A percentile compares a stretch with the other conserved stretches of the same genome.
Evolutionary conservation across 139 green algal genomes (phyloP).

Genomic region (Picochlorum sp.): DNA sequence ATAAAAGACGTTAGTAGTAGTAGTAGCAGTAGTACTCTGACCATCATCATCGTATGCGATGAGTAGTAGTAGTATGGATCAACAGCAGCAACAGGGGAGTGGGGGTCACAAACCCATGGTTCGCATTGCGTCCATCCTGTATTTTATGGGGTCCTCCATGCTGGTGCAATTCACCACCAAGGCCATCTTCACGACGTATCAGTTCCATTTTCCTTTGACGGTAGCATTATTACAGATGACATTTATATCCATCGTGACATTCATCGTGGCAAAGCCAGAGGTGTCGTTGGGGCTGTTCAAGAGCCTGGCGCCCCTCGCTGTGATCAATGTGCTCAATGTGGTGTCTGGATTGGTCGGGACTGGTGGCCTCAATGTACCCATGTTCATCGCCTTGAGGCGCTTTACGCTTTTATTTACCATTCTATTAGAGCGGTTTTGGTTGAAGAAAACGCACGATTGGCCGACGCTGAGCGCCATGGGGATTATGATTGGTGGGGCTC

Average conservation of each 20-base stretch:
- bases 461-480: conserved; percentile 38
- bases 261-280: conserved; percentile 32
- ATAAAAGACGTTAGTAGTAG: too few relatives aligned
- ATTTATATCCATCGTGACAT: conserved; percentile 49
- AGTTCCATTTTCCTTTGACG: conserved; percentile 52
- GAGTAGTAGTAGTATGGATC: too few relatives aligned
- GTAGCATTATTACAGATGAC: conserved; percentile 55
- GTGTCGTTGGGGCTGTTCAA: conserved; percentile 27
- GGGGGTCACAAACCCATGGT: conserved; percentile 6
- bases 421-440: conserved; percentile 44
- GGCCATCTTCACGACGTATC: conserved; percentile 56
- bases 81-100: background rate
- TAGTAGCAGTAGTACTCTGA: too few relatives aligned
- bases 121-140: conserved; percentile 29
- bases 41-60: too few relatives aligned
- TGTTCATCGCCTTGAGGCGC: conserved; percentile 67
- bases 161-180: conserved; percentile 62
- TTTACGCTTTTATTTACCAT: conserved; percentile 67
- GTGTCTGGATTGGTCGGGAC: conserved; percentile 55
- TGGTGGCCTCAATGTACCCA: conserved; percentile 57
- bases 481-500: conserved; percentile 54
- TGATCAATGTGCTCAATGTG: conserved; percentile 61
- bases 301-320: conserved; percentile 36
- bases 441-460: conserved; percentile 46
- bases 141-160: conserved; percentile 49